Percentiles rank a stretch among this genome's conserved stretches.
Conservation (phyloP, 2,329 filamentous ascomycete species). For the Cladosporium sp. region DNA sequence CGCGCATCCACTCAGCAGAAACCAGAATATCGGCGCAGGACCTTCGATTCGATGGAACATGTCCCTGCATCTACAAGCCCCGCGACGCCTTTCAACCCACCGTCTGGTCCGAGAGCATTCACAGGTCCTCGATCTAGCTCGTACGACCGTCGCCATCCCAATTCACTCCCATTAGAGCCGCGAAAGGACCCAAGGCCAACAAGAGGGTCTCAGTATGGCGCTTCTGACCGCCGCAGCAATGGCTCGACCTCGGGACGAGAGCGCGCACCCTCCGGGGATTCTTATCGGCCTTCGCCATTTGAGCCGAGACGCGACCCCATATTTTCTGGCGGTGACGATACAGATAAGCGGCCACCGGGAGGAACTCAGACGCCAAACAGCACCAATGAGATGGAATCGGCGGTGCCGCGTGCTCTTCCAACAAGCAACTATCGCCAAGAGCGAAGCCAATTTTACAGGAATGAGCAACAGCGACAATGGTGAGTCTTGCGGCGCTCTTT, state of each 20-base stretch:
- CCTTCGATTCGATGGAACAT: neutral
- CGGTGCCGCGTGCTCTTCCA: neutral
- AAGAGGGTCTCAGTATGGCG: neutral
- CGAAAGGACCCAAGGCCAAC: neutral
- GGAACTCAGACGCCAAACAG: neutral
- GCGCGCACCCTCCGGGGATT: neutral
- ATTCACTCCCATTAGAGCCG: neutral
- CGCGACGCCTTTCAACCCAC: neutral
- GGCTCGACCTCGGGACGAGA: neutral
- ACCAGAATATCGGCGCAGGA: neutral
- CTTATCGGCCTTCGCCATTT: neutral
- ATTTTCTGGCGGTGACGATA: neutral
- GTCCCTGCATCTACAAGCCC: neutral
- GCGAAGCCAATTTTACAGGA: neutral
- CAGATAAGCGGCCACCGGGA: neutral
- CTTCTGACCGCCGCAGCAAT: neutral
- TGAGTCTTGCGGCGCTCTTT: neutral
- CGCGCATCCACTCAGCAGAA: conserved; percentile 2
- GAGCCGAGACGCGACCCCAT: neutral
- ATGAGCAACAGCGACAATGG: conserved; percentile 5
- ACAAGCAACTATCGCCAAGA: neutral
- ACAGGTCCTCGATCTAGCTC: neutral
- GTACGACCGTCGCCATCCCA: neutral
- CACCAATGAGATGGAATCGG: conserved; percentile 6
- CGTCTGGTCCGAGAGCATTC: neutral